Evolutionary conservation across 1,284 basidiomycete genomes (phyloP), one percentile per base, ranked within the genome.

Genomic region (Ganoderma resinaceum): DNA sequence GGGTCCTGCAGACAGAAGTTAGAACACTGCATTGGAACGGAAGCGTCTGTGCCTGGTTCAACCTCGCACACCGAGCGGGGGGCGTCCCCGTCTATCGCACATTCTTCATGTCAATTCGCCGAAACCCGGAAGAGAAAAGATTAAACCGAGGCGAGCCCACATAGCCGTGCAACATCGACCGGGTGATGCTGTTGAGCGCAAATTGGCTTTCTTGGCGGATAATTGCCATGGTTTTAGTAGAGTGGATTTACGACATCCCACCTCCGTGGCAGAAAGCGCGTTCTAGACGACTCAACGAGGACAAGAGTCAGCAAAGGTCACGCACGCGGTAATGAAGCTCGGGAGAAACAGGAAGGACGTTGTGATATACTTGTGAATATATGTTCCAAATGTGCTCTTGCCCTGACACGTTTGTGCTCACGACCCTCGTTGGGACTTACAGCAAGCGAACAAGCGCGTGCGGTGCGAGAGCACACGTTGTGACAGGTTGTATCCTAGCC

Each of bases 31-130:
- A 14, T 16, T 23, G 23, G 58, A 60, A 38, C 37, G 42, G 37
- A 40, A 38, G 37, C 35, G 37, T 42, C 8, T 23, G 58, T 60
- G 37, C 58, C 58, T 60, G 58, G 58, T 58, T 29, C n/a, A n/a
- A n/a, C n/a, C 37, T 38, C 55, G 55, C 31, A 20, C 18, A 58
- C 55, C 33, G 9, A 49, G 55, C 6, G 33, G 12, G 33, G 31
- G 18, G 55, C 1, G 55, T n/a, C 33, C 55, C 55, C 55, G 55
- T 37, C 33, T 37, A 31, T 37, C 55, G 55, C 55, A 37, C n/a
- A n/a, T 8, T 58, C 33, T 58, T 58, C 55, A 58, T 37, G 33
- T 37, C 33, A n/a, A 33, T 58, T 58, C 55, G 55, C 55, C 55
- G 55, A 58, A 58, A 58, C 4, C 37, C 55, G 55, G 55, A 37